Evolutionary conservation across 2,329 filamentous ascomycete species (phyloP), one percentile per base, ranked within the genome.

Genomic region (Exophiala aquamarina): DNA sequence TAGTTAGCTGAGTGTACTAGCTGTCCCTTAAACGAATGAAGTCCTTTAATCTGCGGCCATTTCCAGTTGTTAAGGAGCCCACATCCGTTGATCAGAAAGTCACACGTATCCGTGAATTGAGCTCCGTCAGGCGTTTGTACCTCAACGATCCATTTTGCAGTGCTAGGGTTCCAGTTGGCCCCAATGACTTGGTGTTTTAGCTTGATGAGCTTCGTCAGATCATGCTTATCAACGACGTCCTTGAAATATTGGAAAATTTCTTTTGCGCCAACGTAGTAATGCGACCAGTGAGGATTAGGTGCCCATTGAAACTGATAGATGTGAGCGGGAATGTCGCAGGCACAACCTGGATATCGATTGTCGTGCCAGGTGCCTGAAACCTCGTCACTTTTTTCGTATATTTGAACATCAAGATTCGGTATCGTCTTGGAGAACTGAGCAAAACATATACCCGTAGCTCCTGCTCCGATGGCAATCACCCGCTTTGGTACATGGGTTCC

Each of bases 1-100:
- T 78, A 84, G 29, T 71, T 67, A 1, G 80, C 74, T 0, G 76
- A 76, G 58, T 84, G 80, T 34, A 81, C 68, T 3, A 81, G 61
- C 5, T 63, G 59, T 8, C 79, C 80, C 41, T 71, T 63, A 64
- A 81, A 84, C n/a, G 63, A 65, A 2, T 71, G 55, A 0, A 76
- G 52, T 0, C 79, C 80, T 0, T 73, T 69, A 17, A 82, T 71
- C 14, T 71, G 68, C 1, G 79, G 79, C 69, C 73, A 76, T 43
- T 69, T 66, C 63, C 70, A 76, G 50, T 74, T 73, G 55, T 34
- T 34, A 14, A 34, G 17, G 4, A 48, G 21, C 3, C 49, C 49
- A 18, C 28, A 19, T 6, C 20, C 49, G 31, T 49, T 49, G 20
- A 52, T 8, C 26, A 79, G 61, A 17, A 77, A 69, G 10, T 77